Base-by-base conservation (phyloP, 805 yeast species). In the Cyberlindnera xylosilytica region DNA sequence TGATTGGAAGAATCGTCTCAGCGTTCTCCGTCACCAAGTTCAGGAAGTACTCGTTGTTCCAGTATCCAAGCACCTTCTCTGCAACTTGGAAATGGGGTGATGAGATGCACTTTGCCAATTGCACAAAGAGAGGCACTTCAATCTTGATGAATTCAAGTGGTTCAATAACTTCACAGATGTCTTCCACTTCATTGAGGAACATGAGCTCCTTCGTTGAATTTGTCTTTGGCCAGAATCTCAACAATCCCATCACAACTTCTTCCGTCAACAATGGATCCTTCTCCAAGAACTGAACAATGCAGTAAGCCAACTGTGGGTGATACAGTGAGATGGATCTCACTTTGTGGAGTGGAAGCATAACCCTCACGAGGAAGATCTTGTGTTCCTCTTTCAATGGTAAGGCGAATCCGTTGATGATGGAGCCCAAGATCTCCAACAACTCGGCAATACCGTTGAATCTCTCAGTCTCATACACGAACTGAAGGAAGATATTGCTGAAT, bases 21-120 rank as follows among this genome's bases (percentile, higher is more conserved):
- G 95, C 90, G 62, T 86, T 86, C 57, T 93, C 98, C 17, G 95
- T 87, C 37, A 93, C 89, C 54, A 91, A 68, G 32, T 89, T 84
- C 50, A 90, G 77, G 63, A 93, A 90, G 66, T 87, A 90, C 60
- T 93, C 98, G 63, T 91, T 91, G 56, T 87, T 86, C 93, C 97
- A 93, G 64, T 81, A 88, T 60, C 90, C 85, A 46, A 93, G 75
- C 2, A 93, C 97, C 54, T 95, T 88, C 66, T 93, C 99, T 44
- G 95, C 85, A 20, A 93, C 97, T 72, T 93, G 99, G 72, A 93
- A 95, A 68, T 93, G 98, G 20, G 96, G 87, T 2, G 96, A 86
- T 20, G 95, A 77, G 30, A 93, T 90, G 67, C 98, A 91, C 64
- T 86, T 88, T 38, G 96, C 85, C 51, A 93, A 74, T 66, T 93